Base-by-base conservation (phyloP, 176 grass and related monocot genomes). In the Zoysia pacifica region DNA sequence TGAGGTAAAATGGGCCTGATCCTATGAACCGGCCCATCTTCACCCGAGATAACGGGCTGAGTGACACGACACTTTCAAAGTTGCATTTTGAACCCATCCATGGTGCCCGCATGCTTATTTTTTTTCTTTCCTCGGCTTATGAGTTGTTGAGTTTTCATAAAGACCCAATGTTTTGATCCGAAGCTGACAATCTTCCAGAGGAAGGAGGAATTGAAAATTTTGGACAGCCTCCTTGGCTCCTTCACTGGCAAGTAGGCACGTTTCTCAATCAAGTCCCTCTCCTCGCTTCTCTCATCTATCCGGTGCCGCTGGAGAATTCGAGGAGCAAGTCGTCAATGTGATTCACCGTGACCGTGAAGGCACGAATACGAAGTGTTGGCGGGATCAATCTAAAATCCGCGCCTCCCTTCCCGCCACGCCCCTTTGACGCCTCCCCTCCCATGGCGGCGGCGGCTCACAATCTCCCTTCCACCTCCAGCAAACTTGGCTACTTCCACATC, bases 401-500 rank as follows among this genome's bases (percentile, higher is more conserved):
- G 43, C 15, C 6, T 69, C 14, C 2, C 48, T 76, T 84, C 87
- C 56, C 81, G 81, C 86, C 76, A 59, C 20, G 81, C 86, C 76
- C 66, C 20, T 11, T 42, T 12, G 60, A 28, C 62, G 43, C 62
- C 69, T 60, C 50, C 20, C 48, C 64, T 59, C 61, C 74, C 56
- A 85, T 81, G 82, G 71, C 77, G 68, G 42, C 49, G 10, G 46
- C 39, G 20, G 48, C 41, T 6, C 71, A 54, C 5, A 47, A 61
- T 7, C 47, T 41, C 48, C 72, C 49, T 50, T 84, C 48, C 67
- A 70, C 65, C 2, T 44, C 77, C 15, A 43, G 72, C 66, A 5
- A 51, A 35, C 73, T 93, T 7, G 91, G 86, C 40, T 93, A 86
- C 84, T 80, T 87, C 73, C 77, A 93, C 68, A 75, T 97, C 68